A percentile compares a stretch with the other conserved stretches of the same genome.
phyloP scores from a whole-genome alignment of 805 yeast genomes.

The Yamadazyma akitaensis region DNA sequence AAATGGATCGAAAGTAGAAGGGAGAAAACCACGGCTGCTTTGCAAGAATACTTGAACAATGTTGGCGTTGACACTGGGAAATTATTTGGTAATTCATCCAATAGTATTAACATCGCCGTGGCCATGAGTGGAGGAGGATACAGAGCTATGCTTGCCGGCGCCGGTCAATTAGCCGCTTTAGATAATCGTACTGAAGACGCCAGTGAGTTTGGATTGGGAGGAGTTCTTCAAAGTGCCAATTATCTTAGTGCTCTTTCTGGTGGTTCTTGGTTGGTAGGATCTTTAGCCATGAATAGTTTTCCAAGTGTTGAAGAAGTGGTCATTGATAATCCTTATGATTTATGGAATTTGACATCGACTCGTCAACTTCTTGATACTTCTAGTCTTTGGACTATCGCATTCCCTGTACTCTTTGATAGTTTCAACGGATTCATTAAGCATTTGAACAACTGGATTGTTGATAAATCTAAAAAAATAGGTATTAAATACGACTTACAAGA shows the following conservation, averaged over 20 bases:
- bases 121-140: conserved; percentile 43
- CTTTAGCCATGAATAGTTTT: conserved; percentile 69
- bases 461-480: conserved; percentile 31
- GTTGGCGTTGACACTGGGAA: conserved; percentile 22
- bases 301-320: conserved; percentile 62
- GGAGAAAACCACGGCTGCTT: conserved; percentile 21
- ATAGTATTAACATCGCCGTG: conserved; percentile 24
- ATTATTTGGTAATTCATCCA: conserved; percentile 16
- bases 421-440: conserved; percentile 27
- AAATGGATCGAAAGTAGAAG: conserved; percentile 25
- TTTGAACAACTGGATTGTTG: conserved; percentile 25
- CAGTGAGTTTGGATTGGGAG: conserved; percentile 57
- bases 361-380: conserved; percentile 27
- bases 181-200: conserved; percentile 67
- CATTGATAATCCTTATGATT: conserved; percentile 25
- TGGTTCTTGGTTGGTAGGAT: conserved; percentile 77
- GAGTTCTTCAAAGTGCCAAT: conserved; percentile 65
- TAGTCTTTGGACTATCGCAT: conserved; percentile 16
- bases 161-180: conserved; percentile 76
- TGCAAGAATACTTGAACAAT: conserved; percentile 20
- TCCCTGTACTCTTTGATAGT: conserved; percentile 20
- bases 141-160: conserved; percentile 62
- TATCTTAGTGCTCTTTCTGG: conserved; percentile 81
- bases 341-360: conserved; percentile 34
- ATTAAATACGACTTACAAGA: conserved; percentile 50